Evolutionary conservation across 805 yeast species (phyloP).

Genomic region (Saturnispora galanensis): DNA sequence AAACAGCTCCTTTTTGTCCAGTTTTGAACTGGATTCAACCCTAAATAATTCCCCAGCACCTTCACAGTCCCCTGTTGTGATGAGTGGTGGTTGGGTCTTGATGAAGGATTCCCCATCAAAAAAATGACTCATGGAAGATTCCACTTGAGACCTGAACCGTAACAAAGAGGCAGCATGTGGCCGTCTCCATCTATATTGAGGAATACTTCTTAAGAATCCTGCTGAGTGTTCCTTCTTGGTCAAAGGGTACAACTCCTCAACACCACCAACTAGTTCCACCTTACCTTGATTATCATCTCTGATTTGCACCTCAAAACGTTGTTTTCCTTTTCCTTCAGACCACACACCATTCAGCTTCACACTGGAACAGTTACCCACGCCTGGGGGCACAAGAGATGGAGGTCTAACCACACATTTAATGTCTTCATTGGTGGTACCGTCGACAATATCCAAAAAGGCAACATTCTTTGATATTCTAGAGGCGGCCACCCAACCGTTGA

Average conservation of each 20-base stretch:
- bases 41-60: constrained; percentile 91
- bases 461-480: constrained; percentile 65
- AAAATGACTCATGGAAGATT: constrained; percentile 41
- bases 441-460: constrained; percentile 70
- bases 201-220: constrained; percentile 60
- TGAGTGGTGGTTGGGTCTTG: constrained; percentile 77
- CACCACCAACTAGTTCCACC: constrained; percentile 49
- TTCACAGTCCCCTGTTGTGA: constrained; percentile 90
- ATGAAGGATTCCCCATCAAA: constrained; percentile 46
- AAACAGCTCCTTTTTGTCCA: constrained; percentile 28
- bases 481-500: constrained; percentile 69
- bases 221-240: constrained; percentile 69
- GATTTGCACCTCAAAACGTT: constrained; percentile 41
- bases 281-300: constrained; percentile 21
- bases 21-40: constrained; percentile 30
- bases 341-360: constrained; percentile 26
- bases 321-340: constrained; percentile 38
- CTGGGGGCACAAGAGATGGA: constrained; percentile 23
- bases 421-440: constrained; percentile 55
- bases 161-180: constrained; percentile 53
- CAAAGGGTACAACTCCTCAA: constrained; percentile 60
- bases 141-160: constrained; percentile 64
- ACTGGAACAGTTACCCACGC: constrained; percentile 31
- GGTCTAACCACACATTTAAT: constrained; percentile 48
- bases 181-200: constrained; percentile 71